phyloP scores from a whole-genome alignment of 345 rosid species.

The Linum tenue region DNA sequence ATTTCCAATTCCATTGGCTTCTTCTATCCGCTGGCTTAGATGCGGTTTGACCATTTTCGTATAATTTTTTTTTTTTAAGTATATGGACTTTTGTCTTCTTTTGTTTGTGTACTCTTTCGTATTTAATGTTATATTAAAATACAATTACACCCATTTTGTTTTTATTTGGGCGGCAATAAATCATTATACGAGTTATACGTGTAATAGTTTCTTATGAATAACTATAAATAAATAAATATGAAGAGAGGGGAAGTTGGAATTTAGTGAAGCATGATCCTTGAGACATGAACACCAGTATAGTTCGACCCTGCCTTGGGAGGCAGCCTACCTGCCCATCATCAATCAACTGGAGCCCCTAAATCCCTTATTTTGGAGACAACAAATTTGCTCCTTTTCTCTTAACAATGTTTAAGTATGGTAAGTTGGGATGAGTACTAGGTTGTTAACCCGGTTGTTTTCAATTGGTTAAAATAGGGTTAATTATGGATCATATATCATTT shows the following conservation, averaged over 20 bases:
- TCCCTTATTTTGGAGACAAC: too few species aligned
- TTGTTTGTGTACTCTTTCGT: background rate
- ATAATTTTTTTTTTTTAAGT: background rate
- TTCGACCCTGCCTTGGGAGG: conserved; percentile 67
- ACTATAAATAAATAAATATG: background rate
- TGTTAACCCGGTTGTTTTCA: too few species aligned
- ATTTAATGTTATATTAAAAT: background rate
- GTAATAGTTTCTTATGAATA: too few species aligned
- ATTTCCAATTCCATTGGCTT: too few species aligned
- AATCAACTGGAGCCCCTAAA: background rate
- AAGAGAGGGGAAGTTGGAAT: conserved; percentile 16
- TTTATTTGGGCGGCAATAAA: background rate
- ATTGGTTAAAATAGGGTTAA: too few species aligned
- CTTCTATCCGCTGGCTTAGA: conserved; percentile 13
- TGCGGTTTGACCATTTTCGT: conserved; percentile 19
- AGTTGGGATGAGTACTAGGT: too few species aligned
- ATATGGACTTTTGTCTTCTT: background rate
- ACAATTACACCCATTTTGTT: conserved; percentile 4
- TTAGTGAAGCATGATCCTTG: conserved; percentile 49
- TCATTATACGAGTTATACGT: too few species aligned
- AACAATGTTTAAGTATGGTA: too few species aligned
- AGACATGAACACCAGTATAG: conserved; percentile 51
- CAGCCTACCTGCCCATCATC: conserved; percentile 41
- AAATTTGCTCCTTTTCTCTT: too few species aligned
- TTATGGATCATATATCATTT: too few species aligned